Evolutionary conservation across 257 asterid species (phyloP).

Genomic region (Nicotiana knightiana): DNA sequence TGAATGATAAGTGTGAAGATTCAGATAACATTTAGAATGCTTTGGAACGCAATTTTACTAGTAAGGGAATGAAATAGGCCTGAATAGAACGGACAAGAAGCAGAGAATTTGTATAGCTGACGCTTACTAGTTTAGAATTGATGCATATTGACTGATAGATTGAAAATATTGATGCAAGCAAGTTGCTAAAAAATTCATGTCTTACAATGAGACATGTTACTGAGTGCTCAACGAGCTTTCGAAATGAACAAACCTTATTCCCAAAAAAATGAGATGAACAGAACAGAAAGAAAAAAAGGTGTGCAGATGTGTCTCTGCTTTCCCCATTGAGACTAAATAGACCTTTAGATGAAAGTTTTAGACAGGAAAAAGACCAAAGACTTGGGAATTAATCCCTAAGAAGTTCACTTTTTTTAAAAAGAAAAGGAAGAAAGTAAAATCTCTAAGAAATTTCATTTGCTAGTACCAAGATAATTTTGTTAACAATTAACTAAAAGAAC

Average conservation of each 20-base stretch:
- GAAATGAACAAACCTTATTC: background rate
- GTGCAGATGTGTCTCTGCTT: background rate
- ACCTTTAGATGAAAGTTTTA: background rate
- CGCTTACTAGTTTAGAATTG: background rate
- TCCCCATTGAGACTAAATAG: background rate
- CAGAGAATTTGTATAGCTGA: background rate
- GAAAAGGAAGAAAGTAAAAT: no score
- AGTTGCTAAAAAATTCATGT: background rate
- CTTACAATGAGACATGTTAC: background rate
- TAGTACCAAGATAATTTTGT: background rate
- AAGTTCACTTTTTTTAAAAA: no score
- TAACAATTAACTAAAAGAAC: background rate
- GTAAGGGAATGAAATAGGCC: background rate
- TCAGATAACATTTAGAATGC: background rate
- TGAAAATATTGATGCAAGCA: slow-evolving; percentile 1
- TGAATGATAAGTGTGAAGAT: background rate
- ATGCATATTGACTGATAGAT: background rate
- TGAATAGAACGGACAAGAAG: background rate
- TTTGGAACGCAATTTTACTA: background rate
- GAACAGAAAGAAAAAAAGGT: background rate
- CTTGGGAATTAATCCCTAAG: background rate
- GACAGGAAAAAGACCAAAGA: background rate
- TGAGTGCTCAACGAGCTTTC: background rate
- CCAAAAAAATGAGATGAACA: background rate
- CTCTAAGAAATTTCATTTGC: background rate